Conservation (phyloP, 306 rosid species). For the Acacia crassicarpa region DNA sequence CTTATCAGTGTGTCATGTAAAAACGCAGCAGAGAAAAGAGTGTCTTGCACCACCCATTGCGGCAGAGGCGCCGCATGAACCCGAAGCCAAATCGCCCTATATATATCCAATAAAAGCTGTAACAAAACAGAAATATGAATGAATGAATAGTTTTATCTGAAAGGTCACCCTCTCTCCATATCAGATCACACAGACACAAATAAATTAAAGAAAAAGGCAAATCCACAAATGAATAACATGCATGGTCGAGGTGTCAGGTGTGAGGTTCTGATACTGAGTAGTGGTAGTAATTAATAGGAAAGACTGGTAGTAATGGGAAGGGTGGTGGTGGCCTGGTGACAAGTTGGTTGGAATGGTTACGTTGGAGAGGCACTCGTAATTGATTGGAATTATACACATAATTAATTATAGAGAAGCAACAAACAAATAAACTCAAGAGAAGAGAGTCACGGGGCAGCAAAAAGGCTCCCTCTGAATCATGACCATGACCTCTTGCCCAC, state of each 20-base stretch:
- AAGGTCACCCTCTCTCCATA: background rate
- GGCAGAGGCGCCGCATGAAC: background rate
- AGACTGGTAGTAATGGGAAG: background rate
- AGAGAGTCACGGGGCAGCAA: constrained; percentile 29
- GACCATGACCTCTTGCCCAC: constrained; percentile 27
- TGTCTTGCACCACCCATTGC: constrained; percentile 13
- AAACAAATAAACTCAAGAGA: background rate
- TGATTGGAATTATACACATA: background rate
- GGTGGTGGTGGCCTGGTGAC: background rate
- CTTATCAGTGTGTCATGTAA: background rate
- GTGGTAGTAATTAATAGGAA: background rate
- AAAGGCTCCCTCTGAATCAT: constrained; percentile 3
- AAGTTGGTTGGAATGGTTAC: constrained; percentile 20
- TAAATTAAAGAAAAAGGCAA: background rate
- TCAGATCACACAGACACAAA: background rate
- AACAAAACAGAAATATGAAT: background rate
- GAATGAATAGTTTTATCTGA: background rate
- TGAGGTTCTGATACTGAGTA: background rate
- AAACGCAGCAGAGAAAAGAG: background rate
- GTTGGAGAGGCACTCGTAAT: constrained; percentile 12
- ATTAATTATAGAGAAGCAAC: background rate
- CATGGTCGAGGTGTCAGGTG: background rate
- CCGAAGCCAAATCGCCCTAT: too few species aligned
- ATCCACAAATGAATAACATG: background rate
- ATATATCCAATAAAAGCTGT: background rate